Percentiles rank a stretch among this genome's conserved stretches.
These are phyloP conservation scores for Metarhizium guizhouense DNA, from an alignment of 2,329 filamentous ascomycete genomes.

Conservation along the genomic window DNA sequence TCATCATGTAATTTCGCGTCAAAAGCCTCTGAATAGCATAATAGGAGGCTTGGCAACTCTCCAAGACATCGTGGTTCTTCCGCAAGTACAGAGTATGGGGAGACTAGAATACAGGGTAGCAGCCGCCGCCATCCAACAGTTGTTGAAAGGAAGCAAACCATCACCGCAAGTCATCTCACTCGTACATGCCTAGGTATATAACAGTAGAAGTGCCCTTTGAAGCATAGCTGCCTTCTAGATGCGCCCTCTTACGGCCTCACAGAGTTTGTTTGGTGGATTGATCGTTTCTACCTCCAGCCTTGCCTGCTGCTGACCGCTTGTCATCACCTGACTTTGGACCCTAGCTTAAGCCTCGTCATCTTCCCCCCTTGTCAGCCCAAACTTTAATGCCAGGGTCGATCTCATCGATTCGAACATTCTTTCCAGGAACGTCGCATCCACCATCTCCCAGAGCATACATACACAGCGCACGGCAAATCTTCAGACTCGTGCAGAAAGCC, in stretches of 20 bases:
- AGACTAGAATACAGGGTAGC: neutral
- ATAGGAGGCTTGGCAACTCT: no score
- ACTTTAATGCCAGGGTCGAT: neutral
- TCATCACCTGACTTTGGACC: constrained; percentile 9
- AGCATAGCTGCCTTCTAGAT: no score
- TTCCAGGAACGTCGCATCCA: neutral
- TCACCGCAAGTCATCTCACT: no score
- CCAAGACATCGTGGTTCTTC: no score
- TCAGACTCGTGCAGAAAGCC: neutral
- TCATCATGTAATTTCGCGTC: no score
- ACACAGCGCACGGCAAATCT: neutral
- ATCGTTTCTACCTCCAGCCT: neutral
- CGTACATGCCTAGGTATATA: no score
- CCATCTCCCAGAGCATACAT: neutral
- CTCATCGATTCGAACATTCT: neutral
- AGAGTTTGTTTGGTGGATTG: no score
- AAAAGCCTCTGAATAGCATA: no score
- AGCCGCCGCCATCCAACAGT: neutral
- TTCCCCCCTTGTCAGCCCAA: neutral
- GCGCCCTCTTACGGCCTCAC: no score
- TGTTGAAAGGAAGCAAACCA: no score
- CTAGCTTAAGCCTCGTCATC: neutral
- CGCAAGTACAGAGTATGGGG: no score
- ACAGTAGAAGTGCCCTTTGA: no score
- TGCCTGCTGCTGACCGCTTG: neutral